Base-by-base conservation (phyloP, 1,139 yeast genomes). In the Zygoascus sp. region DNA sequence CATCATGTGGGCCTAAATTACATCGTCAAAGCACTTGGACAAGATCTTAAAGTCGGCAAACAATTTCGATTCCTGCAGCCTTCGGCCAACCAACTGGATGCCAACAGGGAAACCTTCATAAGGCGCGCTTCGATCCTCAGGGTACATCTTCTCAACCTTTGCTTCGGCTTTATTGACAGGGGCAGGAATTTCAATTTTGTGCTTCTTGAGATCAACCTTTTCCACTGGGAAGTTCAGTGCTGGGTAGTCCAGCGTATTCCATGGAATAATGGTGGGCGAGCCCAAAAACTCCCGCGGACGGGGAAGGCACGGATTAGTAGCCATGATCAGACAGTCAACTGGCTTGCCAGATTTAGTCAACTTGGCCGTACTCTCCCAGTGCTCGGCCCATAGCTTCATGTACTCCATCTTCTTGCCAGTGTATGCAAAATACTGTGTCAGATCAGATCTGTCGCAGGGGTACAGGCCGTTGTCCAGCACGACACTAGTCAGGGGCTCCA, bases 331-430 rank as follows among this genome's bases (percentile, higher is more conserved):
- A 39, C 67, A 69, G 51, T 70, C 75, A 10, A 70, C 57, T 13
- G 63, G 64, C 44, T 56, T 52, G 2, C 68, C 68, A 25, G 64
- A 60, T 17, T 43, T 43, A 6, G 72, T 66, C 23, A 42, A 13
- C 2, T 44, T 19, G 0, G 54, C 48, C 2, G 70, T 61, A 2
- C 44, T 40, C 19, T 47, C 49, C 61, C 58, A 58, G 45, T 56
- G 50, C 15, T 48, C 45, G 13, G 45, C 47, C 61, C 60, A 57
- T 7, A 36, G 80, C 75, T 60, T 83, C 87, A 50, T 82, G 72
- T 48, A 75, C 71, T 58, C 79, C 70, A 13, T 74, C 63, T 52
- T 74, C 52, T 64, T 28, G 15, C 42, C 39, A 11, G 70, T 67
- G 44, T 58, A 59, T 5, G 55, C 42, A 50, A 64, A 65, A 47